Evolutionary conservation across 371 early-diverging fungal species (phyloP), one percentile per base, ranked within the genome.

Genomic region (Syncephalastrum racemosum): DNA sequence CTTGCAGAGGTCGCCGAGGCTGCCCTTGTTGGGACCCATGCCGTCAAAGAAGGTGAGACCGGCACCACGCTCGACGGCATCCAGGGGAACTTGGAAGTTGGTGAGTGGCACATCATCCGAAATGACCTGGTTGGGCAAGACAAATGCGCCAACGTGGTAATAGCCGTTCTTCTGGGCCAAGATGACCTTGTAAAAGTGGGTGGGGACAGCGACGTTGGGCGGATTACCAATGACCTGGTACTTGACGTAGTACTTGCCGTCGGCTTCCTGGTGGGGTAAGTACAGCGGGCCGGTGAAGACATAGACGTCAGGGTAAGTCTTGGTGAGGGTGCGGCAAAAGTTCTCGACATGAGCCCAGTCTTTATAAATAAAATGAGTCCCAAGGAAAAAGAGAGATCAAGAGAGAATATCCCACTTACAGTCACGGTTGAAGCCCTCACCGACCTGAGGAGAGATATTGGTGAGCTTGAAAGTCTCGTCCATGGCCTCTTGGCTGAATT

Each of bases 171-270:
- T 56, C 39, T 81, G 73, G 22, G 77, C 77, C 71, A 92, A 54
- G 46, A 93, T 83, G 41, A 90, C 87, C 76, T 96, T 96, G 79
- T 83, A 96, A 64, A 95, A 94, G 59, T 95, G 95, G 4, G 95
- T 95, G 4, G 97, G 96, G 1, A 96, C 97, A 10, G 92, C 93
- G 16, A 91, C 85, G 52, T 92, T 92, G 53, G 93, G 92, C 20
- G 92, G 88, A 49, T 85, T 81, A 3, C 96, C 96, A 50, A 96
- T 90, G 49, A 95, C 87, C 72, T 96, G 88, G 61, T 95, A 93
- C 50, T 87, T 87, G 36, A 95, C 89, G 55, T 89, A 89, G 66
- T 78, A 88, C 66, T 90, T 88, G 43, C 81, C 75, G 61, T 83
- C 79, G 18, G 74, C 75, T 54, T 87, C 87, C 54, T 85, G 80